These are phyloP conservation scores for Solanum okadae DNA, from an alignment of 257 asterid genomes.

Conservation along the genomic window DNA sequence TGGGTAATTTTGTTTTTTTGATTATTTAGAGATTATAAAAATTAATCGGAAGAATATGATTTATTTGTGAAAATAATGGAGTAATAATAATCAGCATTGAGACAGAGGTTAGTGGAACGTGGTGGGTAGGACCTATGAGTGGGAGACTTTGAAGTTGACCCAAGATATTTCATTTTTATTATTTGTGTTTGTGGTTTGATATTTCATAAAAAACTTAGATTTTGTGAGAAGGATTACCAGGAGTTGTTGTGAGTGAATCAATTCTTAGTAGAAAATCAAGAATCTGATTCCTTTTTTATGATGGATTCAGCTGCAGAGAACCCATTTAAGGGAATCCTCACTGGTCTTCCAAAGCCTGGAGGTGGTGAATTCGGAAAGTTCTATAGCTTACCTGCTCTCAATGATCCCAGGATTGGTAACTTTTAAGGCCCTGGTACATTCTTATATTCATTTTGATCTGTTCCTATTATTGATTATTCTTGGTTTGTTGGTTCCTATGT, in stretches of 20 bases:
- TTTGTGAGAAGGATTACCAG: neutral
- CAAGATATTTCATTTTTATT: neutral
- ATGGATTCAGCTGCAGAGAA: slow-evolving; percentile 63
- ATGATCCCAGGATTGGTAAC: slow-evolving; percentile 83
- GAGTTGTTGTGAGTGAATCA: neutral
- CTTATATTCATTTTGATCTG: neutral
- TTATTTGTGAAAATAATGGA: neutral
- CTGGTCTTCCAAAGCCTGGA: slow-evolving; percentile 80
- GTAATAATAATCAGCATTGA: neutral
- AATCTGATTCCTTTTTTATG: neutral
- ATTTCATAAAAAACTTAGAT: neutral
- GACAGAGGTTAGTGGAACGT: neutral
- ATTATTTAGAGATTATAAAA: neutral
- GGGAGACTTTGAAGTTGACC: neutral
- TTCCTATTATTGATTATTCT: neutral
- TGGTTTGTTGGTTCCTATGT: neutral
- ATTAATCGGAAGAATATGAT: neutral
- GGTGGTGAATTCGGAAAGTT: slow-evolving; percentile 94
- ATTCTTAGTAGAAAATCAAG: neutral
- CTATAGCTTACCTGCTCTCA: slow-evolving; percentile 81
- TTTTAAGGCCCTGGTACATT: neutral
- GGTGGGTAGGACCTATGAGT: slow-evolving; percentile 2
- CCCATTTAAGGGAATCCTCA: slow-evolving; percentile 68
- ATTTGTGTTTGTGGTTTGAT: neutral
- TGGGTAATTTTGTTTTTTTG: slow-evolving; percentile 3